Percentiles rank a stretch among this genome's conserved stretches.
Evolutionary conservation across 371 early-diverging fungal species (phyloP).

Genomic region (Haplosporangium sp.): DNA sequence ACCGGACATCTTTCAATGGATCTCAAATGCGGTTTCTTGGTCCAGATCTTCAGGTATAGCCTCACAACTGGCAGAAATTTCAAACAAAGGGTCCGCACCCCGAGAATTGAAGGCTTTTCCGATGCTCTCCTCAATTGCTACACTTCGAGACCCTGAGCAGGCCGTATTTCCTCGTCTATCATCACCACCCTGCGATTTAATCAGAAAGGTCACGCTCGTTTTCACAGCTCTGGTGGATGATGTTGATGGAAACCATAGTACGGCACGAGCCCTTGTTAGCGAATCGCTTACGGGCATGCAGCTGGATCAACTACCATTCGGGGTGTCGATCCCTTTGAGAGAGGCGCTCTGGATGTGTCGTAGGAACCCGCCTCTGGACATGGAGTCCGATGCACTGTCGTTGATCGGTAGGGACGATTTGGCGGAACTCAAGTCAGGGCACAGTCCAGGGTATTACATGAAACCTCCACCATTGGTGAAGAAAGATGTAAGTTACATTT

Average conservation of each 20-base stretch:
- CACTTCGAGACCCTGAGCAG: constrained; percentile 21
- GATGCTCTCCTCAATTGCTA: constrained; percentile 8
- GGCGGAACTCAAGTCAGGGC: constrained; percentile 59
- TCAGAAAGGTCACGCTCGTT: constrained; percentile 21
- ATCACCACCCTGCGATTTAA: constrained; percentile 16
- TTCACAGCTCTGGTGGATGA: constrained; percentile 24
- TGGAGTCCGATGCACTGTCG: constrained; percentile 21
- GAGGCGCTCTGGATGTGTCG: constrained; percentile 45
- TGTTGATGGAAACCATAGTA: constrained; percentile 31
- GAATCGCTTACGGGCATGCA: constrained; percentile 17
- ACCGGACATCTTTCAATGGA: constrained; percentile 47
- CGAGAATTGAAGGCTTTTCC: constrained; percentile 20
- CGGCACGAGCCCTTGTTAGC: constrained; percentile 56
- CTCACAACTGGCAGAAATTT: too few relatives aligned
- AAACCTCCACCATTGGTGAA: constrained; percentile 12
- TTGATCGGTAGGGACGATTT: constrained; percentile 70
- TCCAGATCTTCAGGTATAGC: too few relatives aligned
- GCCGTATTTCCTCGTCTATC: not conserved
- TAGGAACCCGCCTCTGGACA: constrained; percentile 18
- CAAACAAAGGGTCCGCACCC: not conserved
- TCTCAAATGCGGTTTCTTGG: constrained; percentile 24
- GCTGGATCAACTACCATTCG: constrained; percentile 40
- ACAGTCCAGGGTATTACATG: constrained; percentile 24
- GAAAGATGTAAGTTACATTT: constrained; percentile 1
- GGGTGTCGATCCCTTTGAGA: constrained; percentile 24